Percentiles rank a stretch among this genome's conserved stretches.
Evolutionary conservation across 2,329 filamentous ascomycete species (phyloP).

Genomic region (Dendrostoma leiphaemia): DNA sequence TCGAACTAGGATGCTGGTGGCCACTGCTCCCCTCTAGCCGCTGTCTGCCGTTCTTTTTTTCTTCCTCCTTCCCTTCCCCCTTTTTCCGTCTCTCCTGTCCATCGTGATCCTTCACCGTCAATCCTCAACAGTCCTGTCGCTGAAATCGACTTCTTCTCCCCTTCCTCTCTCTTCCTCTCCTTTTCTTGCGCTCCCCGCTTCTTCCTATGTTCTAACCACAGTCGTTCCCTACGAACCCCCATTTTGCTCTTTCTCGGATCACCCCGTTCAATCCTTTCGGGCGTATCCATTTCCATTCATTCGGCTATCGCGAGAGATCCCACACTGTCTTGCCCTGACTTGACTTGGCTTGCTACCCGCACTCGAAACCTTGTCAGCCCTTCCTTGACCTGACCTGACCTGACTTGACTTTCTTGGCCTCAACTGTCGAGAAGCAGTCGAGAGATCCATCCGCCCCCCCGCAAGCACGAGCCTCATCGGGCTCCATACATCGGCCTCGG

Average conservation of each 20-base stretch:
- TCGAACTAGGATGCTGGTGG: slow-evolving; percentile 23
- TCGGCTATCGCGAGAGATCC: slow-evolving; percentile 27
- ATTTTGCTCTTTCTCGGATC: slow-evolving; percentile 37
- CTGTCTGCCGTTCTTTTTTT: slow-evolving; percentile 24
- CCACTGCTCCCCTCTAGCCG: slow-evolving; percentile 1
- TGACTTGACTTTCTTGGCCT: slow-evolving; percentile 7
- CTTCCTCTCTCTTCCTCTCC: slow-evolving; percentile 24
- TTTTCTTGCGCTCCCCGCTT: slow-evolving; percentile 36
- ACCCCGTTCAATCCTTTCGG: slow-evolving; percentile 53
- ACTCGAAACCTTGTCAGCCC: slow-evolving; percentile 29
- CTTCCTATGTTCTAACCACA: slow-evolving; percentile 37
- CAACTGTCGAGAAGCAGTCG: not conserved
- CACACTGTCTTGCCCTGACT: slow-evolving; percentile 13
- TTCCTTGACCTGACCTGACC: not conserved
- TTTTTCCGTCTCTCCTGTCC: slow-evolving; percentile 25
- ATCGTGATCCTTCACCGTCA: slow-evolving; percentile 19
- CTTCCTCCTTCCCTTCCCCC: slow-evolving; percentile 24
- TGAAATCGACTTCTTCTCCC: slow-evolving; percentile 24
- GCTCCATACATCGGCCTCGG: not conserved
- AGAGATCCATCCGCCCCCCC: slow-evolving; percentile 2
- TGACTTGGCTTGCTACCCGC: slow-evolving; percentile 13
- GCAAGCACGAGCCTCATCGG: slow-evolving; percentile 10
- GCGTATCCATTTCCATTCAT: slow-evolving; percentile 42
- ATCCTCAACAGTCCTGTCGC: slow-evolving; percentile 20
- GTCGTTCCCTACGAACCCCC: slow-evolving; percentile 48